These are phyloP conservation scores for Cylindrotheca closterium DNA, from an alignment of 108 stramenopile species.

Conservation along the genomic window DNA sequence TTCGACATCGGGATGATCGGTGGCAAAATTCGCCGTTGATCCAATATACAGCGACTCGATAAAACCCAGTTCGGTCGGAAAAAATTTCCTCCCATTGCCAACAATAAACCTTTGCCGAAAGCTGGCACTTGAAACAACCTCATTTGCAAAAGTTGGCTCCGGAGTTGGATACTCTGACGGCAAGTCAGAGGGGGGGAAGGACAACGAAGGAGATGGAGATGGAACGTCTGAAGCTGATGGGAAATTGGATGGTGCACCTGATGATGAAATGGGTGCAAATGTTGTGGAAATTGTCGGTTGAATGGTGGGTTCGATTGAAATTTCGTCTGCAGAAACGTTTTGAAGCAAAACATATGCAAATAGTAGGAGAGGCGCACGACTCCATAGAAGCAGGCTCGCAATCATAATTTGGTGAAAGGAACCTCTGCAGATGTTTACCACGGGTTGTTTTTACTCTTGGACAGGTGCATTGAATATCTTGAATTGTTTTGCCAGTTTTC, in stretches of 20 bases:
- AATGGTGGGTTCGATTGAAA: not conserved
- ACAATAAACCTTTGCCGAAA: constrained; percentile 34
- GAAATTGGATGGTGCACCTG: not conserved
- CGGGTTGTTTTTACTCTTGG: no score
- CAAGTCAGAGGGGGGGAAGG: constrained; percentile 8
- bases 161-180: constrained; percentile 30
- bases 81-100: constrained; percentile 25
- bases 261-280: not conserved
- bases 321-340: no score
- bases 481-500: no score
- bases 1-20: not conserved
- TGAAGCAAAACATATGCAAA: no score
- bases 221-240: not conserved
- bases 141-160: constrained; percentile 20
- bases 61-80: constrained; percentile 4
- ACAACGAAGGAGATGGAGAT: not conserved
- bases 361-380: no score
- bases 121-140: not conserved
- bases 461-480: no score
- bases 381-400: no score
- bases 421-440: no score
- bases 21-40: constrained; percentile 32
- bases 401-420: no score
- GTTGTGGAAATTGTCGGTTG: not conserved
- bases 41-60: constrained; percentile 27